phyloP scores from a whole-genome alignment of 148 eudicot genomes.

The Rhododendron ferrugineum region DNA sequence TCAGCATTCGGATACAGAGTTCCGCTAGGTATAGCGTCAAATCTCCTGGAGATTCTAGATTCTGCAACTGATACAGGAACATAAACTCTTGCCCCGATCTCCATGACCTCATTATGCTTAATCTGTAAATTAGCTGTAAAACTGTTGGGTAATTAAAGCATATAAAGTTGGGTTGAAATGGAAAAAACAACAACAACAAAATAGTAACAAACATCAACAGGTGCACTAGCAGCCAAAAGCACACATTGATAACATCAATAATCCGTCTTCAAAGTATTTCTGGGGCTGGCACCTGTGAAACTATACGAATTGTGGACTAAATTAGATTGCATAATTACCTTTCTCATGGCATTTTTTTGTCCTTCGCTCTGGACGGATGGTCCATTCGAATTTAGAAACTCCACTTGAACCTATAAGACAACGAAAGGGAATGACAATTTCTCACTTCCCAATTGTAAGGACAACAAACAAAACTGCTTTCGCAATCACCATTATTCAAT shows the following conservation, averaged over 20 bases:
- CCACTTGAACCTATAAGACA: conserved; percentile 55
- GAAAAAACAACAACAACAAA: too few relatives aligned
- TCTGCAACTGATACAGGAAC: conserved; percentile 83
- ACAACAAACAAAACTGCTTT: background rate
- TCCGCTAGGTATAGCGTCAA: conserved; percentile 81
- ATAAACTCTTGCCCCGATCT: conserved; percentile 54
- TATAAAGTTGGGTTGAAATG: too few relatives aligned
- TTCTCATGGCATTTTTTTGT: conserved; percentile 31
- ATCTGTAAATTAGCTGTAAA: conserved; percentile 64
- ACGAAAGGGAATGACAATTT: background rate
- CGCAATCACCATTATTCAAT: background rate
- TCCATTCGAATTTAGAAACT: conserved; percentile 18
- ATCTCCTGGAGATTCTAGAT: conserved; percentile 76
- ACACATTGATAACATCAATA: background rate
- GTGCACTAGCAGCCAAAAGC: background rate
- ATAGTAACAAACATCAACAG: background rate
- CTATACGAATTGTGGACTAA: background rate
- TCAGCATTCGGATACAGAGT: conserved; percentile 91
- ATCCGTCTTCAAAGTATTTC: background rate
- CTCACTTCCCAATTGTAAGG: background rate
- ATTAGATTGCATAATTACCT: conserved; percentile 36
- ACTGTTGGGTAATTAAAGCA: conserved; percentile 41
- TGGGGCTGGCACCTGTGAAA: background rate
- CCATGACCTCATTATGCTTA: conserved; percentile 75
- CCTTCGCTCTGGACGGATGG: conserved; percentile 16